Evolutionary conservation across 495 filamentous ascomycete genomes (phyloP).

Genomic region (Annulohypoxylon maeteangense): DNA sequence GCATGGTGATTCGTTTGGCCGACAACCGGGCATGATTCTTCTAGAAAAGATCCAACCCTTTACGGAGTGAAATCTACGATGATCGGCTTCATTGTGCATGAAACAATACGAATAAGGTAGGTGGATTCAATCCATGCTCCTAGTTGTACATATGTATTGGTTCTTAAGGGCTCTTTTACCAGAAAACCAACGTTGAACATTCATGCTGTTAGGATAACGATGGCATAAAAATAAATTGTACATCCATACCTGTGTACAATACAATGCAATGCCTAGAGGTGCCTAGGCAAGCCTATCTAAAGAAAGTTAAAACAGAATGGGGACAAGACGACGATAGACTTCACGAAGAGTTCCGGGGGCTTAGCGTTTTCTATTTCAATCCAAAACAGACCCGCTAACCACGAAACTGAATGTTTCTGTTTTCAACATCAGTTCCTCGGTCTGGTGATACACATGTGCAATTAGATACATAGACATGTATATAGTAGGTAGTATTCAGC

Average conservation of each 20-base stretch:
- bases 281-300: neutral
- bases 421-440: neutral
- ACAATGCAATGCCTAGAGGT: neutral
- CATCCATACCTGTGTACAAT: neutral
- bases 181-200: neutral
- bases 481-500: neutral
- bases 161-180: neutral
- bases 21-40: constrained; percentile 14
- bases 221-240: neutral
- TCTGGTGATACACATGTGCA: constrained; percentile 3
- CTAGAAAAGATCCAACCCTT: constrained; percentile 16
- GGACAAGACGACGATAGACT: constrained; percentile 5
- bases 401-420: neutral
- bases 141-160: no score
- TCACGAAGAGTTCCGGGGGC: neutral
- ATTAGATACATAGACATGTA: no score
- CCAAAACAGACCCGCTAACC: constrained; percentile 12
- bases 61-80: constrained; percentile 19
- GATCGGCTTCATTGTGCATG: constrained; percentile 13
- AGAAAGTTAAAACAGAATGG: neutral
- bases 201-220: neutral
- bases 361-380: constrained; percentile 33
- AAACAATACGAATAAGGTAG: constrained; percentile 24
- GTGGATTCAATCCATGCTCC: constrained; percentile 13
- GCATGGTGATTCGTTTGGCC: constrained; percentile 23